Conservation (phyloP, 345 rosid genomes). For the Eucalyptus regnans region DNA sequence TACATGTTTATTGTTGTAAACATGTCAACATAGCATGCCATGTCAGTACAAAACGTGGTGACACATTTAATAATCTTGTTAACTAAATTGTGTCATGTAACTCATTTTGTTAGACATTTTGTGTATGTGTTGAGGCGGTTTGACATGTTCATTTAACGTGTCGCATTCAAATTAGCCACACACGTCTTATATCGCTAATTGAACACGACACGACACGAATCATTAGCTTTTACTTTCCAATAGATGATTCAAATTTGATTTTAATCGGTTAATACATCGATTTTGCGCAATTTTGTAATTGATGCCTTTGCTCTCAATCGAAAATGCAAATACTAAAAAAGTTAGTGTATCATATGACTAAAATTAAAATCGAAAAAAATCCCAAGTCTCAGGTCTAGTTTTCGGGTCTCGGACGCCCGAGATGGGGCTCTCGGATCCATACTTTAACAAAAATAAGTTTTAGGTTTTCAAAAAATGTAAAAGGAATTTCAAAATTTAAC, state of each 20-base stretch:
- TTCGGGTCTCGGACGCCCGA: background rate
- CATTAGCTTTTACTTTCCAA: fast-evolving
- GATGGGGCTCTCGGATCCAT: background rate
- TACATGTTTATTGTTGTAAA: background rate
- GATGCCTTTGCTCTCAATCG: background rate
- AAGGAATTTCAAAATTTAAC: background rate
- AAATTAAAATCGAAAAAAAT: background rate
- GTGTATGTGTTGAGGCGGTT: background rate
- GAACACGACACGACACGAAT: fast-evolving
- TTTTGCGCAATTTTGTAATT: background rate
- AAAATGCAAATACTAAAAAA: background rate
- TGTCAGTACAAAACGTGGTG: fast-evolving
- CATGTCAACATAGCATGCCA: background rate
- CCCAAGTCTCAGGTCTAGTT: background rate
- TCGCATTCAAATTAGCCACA: background rate
- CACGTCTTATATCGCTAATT: fast-evolving
- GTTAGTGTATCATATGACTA: background rate
- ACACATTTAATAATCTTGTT: background rate
- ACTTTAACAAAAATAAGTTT: background rate
- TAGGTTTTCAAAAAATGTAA: background rate
- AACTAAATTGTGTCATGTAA: background rate
- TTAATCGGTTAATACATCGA: background rate
- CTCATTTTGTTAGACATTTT: background rate
- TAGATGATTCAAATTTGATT: background rate
- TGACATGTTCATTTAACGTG: background rate